Conservation (phyloP, 2,329 filamentous ascomycete genomes). For the Cladobotryum protrusum region DNA sequence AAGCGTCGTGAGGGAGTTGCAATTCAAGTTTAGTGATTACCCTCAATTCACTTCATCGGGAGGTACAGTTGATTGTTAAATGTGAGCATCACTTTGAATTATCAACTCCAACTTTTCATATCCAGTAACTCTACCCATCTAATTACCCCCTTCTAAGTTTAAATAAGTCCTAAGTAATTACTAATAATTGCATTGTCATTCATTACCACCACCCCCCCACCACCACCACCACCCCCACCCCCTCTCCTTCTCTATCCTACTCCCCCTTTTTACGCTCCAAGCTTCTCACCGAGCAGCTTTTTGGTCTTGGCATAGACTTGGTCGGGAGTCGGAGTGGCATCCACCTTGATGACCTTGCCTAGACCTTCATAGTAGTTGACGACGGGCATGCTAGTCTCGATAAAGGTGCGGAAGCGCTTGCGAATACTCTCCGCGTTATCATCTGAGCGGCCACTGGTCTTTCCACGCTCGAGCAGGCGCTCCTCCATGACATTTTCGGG, state of each 20-base stretch:
- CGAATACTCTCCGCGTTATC: conserved; percentile 94
- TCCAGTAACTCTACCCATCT: too few relatives aligned
- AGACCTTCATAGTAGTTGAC: conserved; percentile 76
- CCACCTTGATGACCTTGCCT: conserved; percentile 73
- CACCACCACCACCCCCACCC: not conserved
- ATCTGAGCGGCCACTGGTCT: conserved; percentile 86
- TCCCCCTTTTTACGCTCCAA: conserved; percentile 32
- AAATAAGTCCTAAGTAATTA: too few relatives aligned
- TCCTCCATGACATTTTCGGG: conserved; percentile 83
- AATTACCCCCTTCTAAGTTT: too few relatives aligned
- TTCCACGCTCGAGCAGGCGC: conserved; percentile 78
- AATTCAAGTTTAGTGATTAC: too few relatives aligned
- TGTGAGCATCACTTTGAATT: too few relatives aligned
- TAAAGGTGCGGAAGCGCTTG: conserved; percentile 91
- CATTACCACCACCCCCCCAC: not conserved
- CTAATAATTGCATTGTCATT: too few relatives aligned
- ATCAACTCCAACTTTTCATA: too few relatives aligned
- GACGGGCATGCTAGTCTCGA: conserved; percentile 97
- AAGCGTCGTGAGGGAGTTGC: too few relatives aligned
- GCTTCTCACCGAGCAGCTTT: conserved; percentile 41
- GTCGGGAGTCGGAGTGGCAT: conserved; percentile 62
- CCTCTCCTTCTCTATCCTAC: not conserved
- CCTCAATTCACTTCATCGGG: too few relatives aligned
- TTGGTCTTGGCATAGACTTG: conserved; percentile 51
- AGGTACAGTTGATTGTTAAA: too few relatives aligned